These are phyloP conservation scores for Crithidia bombi DNA, from an alignment of 208 protist species.

Conservation along the genomic window DNA sequence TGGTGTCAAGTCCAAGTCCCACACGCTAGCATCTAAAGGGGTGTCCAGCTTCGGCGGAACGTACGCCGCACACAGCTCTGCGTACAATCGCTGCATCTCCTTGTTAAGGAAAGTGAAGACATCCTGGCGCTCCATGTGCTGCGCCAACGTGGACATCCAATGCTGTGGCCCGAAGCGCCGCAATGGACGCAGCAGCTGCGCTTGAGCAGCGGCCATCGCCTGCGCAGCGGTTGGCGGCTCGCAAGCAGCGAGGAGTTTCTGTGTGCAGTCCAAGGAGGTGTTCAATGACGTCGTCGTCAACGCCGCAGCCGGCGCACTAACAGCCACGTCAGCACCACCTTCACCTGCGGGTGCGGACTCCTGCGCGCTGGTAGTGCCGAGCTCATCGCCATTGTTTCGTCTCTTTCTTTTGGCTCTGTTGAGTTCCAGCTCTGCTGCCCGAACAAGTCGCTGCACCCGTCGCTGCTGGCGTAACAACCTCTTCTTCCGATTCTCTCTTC, in stretches of 20 bases:
- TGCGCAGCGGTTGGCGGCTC: background rate
- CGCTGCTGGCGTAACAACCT: background rate
- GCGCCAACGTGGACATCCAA: conserved; percentile 55
- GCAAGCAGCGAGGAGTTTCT: background rate
- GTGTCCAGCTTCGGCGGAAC: conserved; percentile 83
- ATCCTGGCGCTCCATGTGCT: conserved; percentile 58
- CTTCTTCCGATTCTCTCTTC: background rate
- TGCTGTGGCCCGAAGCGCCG: conserved; percentile 6
- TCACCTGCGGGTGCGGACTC: no score
- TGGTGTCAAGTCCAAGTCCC: conserved; percentile 46
- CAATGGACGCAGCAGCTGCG: conserved; percentile 21
- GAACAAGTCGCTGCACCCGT: background rate
- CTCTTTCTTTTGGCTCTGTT: background rate
- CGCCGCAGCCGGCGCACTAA: no score
- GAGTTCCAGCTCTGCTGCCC: background rate
- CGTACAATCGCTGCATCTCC: conserved; percentile 65
- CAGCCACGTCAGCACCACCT: no score
- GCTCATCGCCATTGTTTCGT: no score
- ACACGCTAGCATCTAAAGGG: conserved; percentile 48
- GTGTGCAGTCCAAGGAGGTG: background rate
- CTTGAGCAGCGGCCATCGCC: conserved; percentile 15
- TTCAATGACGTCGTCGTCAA: background rate
- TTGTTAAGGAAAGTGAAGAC: conserved; percentile 46
- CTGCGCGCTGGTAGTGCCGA: no score
- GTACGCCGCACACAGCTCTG: conserved; percentile 51